Evolutionary conservation across 306 rosid genomes (phyloP), one percentile per base, ranked within the genome.

Genomic region (Trifolium repens): DNA sequence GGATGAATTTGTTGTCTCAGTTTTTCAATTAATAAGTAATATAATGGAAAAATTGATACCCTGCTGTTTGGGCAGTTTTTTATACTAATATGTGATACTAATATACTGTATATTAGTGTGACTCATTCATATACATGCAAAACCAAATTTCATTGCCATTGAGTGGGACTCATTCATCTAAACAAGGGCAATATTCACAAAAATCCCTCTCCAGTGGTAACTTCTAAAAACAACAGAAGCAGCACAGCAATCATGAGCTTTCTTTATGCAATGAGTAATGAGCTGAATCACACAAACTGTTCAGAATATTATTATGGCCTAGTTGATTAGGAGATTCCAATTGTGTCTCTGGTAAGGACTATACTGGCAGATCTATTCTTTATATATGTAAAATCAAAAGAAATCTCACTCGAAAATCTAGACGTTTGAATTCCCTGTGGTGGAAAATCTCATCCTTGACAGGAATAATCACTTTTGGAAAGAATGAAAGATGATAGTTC

Each of bases 171-270:
- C 24, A 53, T 68, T 87, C 87, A 92, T 69, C 82, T 86, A 73
- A 78, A 78, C 74, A 84, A 67, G 67, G 98, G 98, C 81, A 91
- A 78, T 78, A 91, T 60, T 72, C 98, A 97, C 72, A 94, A 89
- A 69, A 94, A 94, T 15, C 98, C 98, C 83, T 94, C 85, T 16
- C 98, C 98, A 8, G 98, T 94, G 78, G 98, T 90, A 85, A 91
- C 96, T 79, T 94, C 98, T 24, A 94, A 87, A 62, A 91, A 91
- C 88, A 94, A 77, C 42, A 94, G 85, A 75, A 90, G 91, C 34
- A 94, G 89, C 84, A 94, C 98, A 8, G 98, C 98, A 79, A 94
- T 82, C 98, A 94, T 94, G 57, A 71, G 44, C 58, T 66, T 75
- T 63, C 72, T 39, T 22, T 67, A 47, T 58, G 68, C 14, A 74